Evolutionary conservation across 768 basidiomycete genomes (phyloP).

Genomic region (Sarcodon aspratus): DNA sequence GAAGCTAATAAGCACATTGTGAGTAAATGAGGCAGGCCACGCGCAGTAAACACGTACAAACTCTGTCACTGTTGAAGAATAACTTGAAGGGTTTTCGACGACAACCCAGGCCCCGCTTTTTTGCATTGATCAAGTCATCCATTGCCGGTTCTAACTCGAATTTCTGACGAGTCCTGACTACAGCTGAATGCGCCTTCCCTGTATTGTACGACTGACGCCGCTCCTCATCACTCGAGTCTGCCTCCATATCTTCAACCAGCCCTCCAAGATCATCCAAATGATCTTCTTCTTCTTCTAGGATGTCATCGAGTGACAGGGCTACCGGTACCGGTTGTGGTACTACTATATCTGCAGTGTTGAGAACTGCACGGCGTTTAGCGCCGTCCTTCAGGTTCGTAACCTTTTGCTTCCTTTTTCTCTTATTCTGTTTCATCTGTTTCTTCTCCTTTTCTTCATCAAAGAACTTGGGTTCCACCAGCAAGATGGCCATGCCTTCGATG

Average conservation of each 20-base stretch:
- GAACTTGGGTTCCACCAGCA: slow-evolving; percentile 8
- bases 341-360: not conserved
- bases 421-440: not conserved
- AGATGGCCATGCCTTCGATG: slow-evolving; percentile 5
- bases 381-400: not conserved
- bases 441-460: slow-evolving; percentile 4
- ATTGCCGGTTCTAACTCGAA: slow-evolving; percentile 10
- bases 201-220: not conserved
- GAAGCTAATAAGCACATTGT: too few species aligned
- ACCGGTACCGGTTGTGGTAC: not conserved
- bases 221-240: not conserved
- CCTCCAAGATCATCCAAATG: too few species aligned
- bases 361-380: not conserved
- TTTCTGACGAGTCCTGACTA: slow-evolving; percentile 1
- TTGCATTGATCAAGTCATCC: slow-evolving; percentile 19
- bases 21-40: too few species aligned
- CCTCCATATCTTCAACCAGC: not conserved
- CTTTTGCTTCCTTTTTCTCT: slow-evolving; percentile 3
- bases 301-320: not conserved
- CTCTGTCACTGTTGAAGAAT: slow-evolving; percentile 11
- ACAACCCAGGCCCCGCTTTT: slow-evolving; percentile 6
- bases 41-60: not conserved
- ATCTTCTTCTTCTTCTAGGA: not conserved
- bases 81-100: slow-evolving; percentile 9
- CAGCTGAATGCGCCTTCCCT: too few species aligned